Conservation (phyloP, 805 yeast species). For the Saccharomycopsis fermentans region DNA sequence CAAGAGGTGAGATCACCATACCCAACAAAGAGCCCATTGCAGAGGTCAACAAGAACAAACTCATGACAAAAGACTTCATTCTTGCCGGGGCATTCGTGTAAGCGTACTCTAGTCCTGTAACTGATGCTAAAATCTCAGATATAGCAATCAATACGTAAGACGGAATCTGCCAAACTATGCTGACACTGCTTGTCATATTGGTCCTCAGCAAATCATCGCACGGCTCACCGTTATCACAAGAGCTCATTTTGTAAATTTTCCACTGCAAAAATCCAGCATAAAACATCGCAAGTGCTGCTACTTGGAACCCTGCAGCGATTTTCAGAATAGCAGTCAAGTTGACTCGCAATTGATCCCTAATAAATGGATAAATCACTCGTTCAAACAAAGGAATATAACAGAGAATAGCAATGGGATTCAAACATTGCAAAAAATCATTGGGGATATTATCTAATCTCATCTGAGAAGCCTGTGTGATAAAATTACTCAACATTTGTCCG, state of each 20-base stretch:
- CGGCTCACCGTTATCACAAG: slow-evolving; percentile 36
- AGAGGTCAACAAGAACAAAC: slow-evolving; percentile 54
- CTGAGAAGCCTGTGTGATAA: slow-evolving; percentile 42
- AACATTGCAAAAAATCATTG: slow-evolving; percentile 44
- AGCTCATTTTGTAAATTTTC: slow-evolving; percentile 37
- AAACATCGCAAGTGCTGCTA: slow-evolving; percentile 38
- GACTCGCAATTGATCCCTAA: slow-evolving; percentile 27
- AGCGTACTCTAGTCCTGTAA: slow-evolving; percentile 45
- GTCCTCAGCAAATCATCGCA: slow-evolving; percentile 21
- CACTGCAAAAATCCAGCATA: slow-evolving; percentile 43
- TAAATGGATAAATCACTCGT: slow-evolving; percentile 35
- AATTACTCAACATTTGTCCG: slow-evolving; percentile 30
- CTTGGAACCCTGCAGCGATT: slow-evolving; percentile 37
- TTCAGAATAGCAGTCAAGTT: slow-evolving; percentile 34
- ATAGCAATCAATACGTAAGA: slow-evolving; percentile 33
- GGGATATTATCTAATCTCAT: slow-evolving; percentile 45
- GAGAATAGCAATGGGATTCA: slow-evolving; percentile 45
- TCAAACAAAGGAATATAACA: slow-evolving; percentile 43
- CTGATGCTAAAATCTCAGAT: slow-evolving; percentile 43
- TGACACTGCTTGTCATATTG: slow-evolving; percentile 23
- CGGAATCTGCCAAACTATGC: slow-evolving; percentile 27
- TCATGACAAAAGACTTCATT: slow-evolving; percentile 42
- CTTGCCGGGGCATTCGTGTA: slow-evolving; percentile 41
- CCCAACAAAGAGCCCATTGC: slow-evolving; percentile 77
- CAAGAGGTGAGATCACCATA: slow-evolving; percentile 57